Percentiles rank a stretch among this genome's conserved stretches.
These are phyloP conservation scores for Peronosclerospora sorghi DNA, from an alignment of 352 stramenopile species.

Conservation along the genomic window DNA sequence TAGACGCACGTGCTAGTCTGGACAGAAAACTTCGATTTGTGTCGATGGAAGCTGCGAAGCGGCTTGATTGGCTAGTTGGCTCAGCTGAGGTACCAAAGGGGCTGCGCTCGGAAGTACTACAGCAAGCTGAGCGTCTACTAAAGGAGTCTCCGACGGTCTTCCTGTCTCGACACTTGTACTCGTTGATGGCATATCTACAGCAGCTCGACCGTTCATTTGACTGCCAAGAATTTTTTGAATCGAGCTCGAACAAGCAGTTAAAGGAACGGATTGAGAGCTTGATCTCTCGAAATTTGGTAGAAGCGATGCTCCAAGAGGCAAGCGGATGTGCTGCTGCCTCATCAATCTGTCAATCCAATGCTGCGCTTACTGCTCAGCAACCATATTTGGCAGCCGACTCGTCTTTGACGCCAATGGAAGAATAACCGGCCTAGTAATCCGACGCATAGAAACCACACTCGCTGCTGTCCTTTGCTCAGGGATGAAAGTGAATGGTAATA, in stretches of 20 bases:
- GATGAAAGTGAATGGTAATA: too few relatives aligned
- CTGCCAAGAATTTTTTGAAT: constrained; percentile 30
- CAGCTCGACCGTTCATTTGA: constrained; percentile 62
- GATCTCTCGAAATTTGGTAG: constrained; percentile 43
- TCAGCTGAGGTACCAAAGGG: constrained; percentile 29
- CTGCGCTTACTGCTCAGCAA: constrained; percentile 6
- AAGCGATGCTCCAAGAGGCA: constrained; percentile 43
- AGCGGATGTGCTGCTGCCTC: constrained; percentile 4
- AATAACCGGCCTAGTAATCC: constrained; percentile 15
- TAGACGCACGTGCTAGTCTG: constrained; percentile 18
- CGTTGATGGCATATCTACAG: constrained; percentile 49
- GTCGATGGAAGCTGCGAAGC: constrained; percentile 47
- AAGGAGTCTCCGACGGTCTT: constrained; percentile 38
- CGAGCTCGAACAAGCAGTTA: constrained; percentile 31
- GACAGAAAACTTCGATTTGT: constrained; percentile 44
- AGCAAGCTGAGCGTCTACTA: constrained; percentile 42
- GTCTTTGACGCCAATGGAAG: constrained; percentile 31
- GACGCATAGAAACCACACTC: too few relatives aligned
- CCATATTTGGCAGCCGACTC: constrained; percentile 19
- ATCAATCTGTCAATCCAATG: constrained; percentile 3
- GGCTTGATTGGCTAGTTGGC: constrained; percentile 39
- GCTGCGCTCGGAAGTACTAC: constrained; percentile 33
- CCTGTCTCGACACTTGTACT: constrained; percentile 41
- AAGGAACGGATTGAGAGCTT: constrained; percentile 42
- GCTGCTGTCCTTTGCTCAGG: too few relatives aligned